Conservation (phyloP, 2,329 filamentous ascomycete genomes). For the Penicillium freii region DNA sequence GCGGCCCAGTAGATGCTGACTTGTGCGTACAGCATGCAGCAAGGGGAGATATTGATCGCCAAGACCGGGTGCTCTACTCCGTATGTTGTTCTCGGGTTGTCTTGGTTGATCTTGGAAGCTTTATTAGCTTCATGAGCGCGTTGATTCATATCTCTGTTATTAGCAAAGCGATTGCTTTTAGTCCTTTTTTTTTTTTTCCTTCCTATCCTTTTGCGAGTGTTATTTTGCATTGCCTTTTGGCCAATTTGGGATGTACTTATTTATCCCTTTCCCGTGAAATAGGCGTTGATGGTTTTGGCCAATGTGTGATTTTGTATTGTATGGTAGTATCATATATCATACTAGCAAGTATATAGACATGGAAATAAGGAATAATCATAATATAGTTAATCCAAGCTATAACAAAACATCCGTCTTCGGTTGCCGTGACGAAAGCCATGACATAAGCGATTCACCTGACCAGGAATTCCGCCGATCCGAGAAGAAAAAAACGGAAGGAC, state of each 20-base stretch:
- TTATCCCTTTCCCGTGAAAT: not conserved
- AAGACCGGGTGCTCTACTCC: not conserved
- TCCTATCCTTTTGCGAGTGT: not conserved
- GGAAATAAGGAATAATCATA: not conserved
- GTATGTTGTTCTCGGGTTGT: not conserved
- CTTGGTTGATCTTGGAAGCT: not conserved
- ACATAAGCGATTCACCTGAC: constrained; percentile 33
- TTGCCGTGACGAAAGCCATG: constrained; percentile 39
- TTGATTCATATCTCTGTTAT: not conserved
- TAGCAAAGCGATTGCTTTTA: constrained; percentile 1
- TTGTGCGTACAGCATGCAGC: not conserved
- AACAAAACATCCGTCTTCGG: constrained; percentile 8
- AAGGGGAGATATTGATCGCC: constrained; percentile 8
- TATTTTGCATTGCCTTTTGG: not conserved
- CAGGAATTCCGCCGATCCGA: constrained; percentile 39
- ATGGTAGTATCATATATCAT: not conserved
- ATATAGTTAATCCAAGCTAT: not conserved
- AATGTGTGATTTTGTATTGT: not conserved
- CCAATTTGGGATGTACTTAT: not conserved
- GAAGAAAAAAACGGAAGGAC: constrained; percentile 33
- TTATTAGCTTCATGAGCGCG: not conserved
- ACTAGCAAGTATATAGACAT: not conserved
- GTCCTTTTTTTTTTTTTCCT: not conserved
- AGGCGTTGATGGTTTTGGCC: not conserved
- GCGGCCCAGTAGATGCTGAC: constrained; percentile 16